phyloP scores from a whole-genome alignment of 2,329 filamentous ascomycete genomes.

The Phialocephala sp. region DNA sequence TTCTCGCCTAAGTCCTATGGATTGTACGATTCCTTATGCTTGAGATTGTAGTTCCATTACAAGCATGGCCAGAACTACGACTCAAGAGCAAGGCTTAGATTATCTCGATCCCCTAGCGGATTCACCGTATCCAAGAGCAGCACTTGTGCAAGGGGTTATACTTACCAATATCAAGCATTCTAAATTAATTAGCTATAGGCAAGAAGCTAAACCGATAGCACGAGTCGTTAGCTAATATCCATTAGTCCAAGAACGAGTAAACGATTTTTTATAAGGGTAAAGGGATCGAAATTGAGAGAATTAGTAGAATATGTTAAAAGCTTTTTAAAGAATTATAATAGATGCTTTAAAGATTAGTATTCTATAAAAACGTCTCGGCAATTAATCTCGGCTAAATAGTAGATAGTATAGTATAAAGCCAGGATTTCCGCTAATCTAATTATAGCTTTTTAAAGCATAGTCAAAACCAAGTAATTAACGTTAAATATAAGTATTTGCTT shows the following conservation, averaged over 20 bases:
- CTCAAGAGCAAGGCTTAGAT: neutral
- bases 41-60: conserved; percentile 2
- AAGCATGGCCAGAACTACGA: conserved; percentile 5
- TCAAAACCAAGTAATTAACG: too few relatives aligned
- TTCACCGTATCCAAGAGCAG: neutral
- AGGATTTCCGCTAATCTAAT: too few relatives aligned
- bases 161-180: neutral
- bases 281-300: conserved; percentile 2
- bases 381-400: too few relatives aligned
- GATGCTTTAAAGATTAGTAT: neutral
- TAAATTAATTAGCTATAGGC: neutral
- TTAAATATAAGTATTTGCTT: too few relatives aligned
- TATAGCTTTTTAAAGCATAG: too few relatives aligned
- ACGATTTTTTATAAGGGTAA: conserved; percentile 7
- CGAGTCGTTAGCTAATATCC: conserved; percentile 16
- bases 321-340: conserved; percentile 5
- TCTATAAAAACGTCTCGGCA: too few relatives aligned
- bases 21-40: conserved; percentile 8
- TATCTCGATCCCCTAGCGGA: neutral
- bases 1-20: conserved; percentile 2
- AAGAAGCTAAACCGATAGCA: neutral
- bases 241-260: conserved; percentile 5
- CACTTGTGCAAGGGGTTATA: neutral
- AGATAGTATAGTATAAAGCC: too few relatives aligned
- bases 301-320: conserved; percentile 10